Percentiles rank a stretch among this genome's conserved stretches.
Evolutionary conservation across 129 eudicot species (phyloP).

Genomic region (Tanacetum coccineum): DNA sequence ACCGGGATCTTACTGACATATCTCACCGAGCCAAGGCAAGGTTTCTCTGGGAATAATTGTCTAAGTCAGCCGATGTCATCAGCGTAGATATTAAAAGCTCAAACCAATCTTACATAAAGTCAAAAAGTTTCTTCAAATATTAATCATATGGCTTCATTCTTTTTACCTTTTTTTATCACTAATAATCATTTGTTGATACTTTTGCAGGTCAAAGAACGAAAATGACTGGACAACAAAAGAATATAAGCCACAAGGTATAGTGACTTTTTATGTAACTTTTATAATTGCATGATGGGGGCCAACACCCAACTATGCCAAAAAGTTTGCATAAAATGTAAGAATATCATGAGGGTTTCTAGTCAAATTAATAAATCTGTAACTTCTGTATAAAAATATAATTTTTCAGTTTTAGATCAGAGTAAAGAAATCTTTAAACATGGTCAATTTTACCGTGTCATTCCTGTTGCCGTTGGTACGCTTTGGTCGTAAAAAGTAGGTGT

Average conservation of each 20-base stretch:
- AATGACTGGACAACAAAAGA: slow-evolving; percentile 21
- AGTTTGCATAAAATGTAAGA: background rate
- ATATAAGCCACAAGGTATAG: slow-evolving; percentile 20
- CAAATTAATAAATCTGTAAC: slow-evolving; percentile 15
- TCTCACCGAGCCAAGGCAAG: slow-evolving; percentile 97
- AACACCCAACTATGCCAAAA: background rate
- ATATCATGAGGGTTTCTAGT: slow-evolving; percentile 8
- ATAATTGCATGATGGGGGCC: slow-evolving; percentile 17
- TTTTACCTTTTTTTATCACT: background rate
- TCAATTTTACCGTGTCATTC: slow-evolving; percentile 67
- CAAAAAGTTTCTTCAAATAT: slow-evolving; percentile 11
- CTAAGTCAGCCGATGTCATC: slow-evolving; percentile 71
- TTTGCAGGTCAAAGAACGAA: slow-evolving; percentile 27
- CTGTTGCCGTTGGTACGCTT: slow-evolving; percentile 86
- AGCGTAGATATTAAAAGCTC: slow-evolving; percentile 26
- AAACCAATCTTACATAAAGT: slow-evolving; percentile 7
- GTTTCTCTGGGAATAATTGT: slow-evolving; percentile 71
- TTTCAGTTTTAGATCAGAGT: slow-evolving; percentile 16
- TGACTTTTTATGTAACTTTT: slow-evolving; percentile 22
- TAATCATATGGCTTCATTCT: slow-evolving; percentile 9
- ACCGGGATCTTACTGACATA: slow-evolving; percentile 65
- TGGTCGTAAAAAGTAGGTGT: slow-evolving; percentile 78
- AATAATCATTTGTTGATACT: slow-evolving; percentile 22
- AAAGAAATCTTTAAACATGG: background rate
- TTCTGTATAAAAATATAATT: slow-evolving; percentile 1